phyloP scores from a whole-genome alignment of 495 filamentous ascomycete species.

The Talaromyces trachyspermus region DNA sequence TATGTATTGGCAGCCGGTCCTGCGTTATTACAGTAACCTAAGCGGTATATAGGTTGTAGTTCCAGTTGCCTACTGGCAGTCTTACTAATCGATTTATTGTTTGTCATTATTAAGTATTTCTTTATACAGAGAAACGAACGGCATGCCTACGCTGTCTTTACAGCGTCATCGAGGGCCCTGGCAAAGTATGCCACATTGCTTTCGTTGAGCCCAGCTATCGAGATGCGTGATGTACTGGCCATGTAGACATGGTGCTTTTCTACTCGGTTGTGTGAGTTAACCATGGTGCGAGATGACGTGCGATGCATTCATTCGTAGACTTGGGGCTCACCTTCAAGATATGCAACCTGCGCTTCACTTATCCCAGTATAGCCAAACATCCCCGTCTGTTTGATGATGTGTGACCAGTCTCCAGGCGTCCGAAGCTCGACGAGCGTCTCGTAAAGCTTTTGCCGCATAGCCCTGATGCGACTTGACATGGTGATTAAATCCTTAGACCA shows the following conservation, averaged over 20 bases:
- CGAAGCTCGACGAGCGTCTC: slow-evolving; percentile 15
- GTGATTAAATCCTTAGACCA: slow-evolving; percentile 34
- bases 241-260: slow-evolving; percentile 33
- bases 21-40: too few relatives aligned
- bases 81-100: too few relatives aligned
- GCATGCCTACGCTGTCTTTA: neutral
- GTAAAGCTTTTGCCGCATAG: slow-evolving; percentile 25
- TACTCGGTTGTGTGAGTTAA: slow-evolving; percentile 6
- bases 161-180: neutral
- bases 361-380: slow-evolving; percentile 21
- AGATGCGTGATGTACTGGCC: slow-evolving; percentile 27
- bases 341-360: neutral
- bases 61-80: too few relatives aligned
- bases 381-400: slow-evolving; percentile 16
- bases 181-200: slow-evolving; percentile 36
- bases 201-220: slow-evolving; percentile 33
- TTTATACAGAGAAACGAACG: too few relatives aligned
- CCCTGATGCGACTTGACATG: slow-evolving; percentile 31
- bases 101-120: too few relatives aligned
- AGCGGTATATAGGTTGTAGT: too few relatives aligned
- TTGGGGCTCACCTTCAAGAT: slow-evolving; percentile 25
- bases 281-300: neutral
- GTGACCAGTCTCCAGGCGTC: slow-evolving; percentile 11
- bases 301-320: neutral
- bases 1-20: too few relatives aligned